Conservation (phyloP, 1,284 basidiomycete genomes). For the Ustilago loliicola region DNA sequence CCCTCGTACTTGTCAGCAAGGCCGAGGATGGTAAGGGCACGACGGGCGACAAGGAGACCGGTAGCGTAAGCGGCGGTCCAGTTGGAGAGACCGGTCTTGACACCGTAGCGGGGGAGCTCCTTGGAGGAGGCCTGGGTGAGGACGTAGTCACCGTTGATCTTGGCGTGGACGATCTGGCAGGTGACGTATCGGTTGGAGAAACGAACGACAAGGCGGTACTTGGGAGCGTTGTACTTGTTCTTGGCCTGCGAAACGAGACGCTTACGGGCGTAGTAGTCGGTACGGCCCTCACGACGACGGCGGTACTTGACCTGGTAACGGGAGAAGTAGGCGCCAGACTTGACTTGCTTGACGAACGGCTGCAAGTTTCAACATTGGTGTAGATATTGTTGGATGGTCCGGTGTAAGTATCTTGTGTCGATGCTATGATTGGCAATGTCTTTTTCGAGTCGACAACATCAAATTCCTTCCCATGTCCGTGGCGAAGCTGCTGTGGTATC, state of each 20-base stretch:
- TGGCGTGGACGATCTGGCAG: slow-evolving; percentile 89
- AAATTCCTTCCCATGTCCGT: not conserved
- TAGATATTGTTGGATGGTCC: not conserved
- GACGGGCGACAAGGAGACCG: slow-evolving; percentile 93
- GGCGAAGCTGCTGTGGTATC: too few relatives aligned
- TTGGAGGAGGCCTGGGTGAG: slow-evolving; percentile 79
- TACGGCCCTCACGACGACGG: slow-evolving; percentile 88
- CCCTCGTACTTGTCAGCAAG: slow-evolving; percentile 99
- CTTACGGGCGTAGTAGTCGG: slow-evolving; percentile 99
- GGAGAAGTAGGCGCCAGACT: slow-evolving; percentile 88
- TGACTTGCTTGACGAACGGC: slow-evolving; percentile 75
- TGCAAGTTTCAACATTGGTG: slow-evolving; percentile 17
- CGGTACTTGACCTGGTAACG: slow-evolving; percentile 80
- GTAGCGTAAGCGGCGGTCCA: slow-evolving; percentile 99
- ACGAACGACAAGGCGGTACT: slow-evolving; percentile 98
- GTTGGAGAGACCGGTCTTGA: slow-evolving; percentile 98
- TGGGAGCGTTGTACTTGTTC: slow-evolving; percentile 99
- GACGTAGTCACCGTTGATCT: slow-evolving; percentile 95
- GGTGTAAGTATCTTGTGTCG: slow-evolving; percentile 22
- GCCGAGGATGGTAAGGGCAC: slow-evolving; percentile 93
- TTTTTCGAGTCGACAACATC: slow-evolving; percentile 13
- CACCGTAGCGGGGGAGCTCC: slow-evolving; percentile 95
- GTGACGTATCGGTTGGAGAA: slow-evolving; percentile 74
- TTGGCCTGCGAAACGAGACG: slow-evolving; percentile 96
- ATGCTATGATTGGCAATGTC: not conserved